Percentiles rank a stretch among this genome's conserved stretches.
Conservation (phyloP, 1,284 basidiomycete species). For the Termitomyces sp. region DNA sequence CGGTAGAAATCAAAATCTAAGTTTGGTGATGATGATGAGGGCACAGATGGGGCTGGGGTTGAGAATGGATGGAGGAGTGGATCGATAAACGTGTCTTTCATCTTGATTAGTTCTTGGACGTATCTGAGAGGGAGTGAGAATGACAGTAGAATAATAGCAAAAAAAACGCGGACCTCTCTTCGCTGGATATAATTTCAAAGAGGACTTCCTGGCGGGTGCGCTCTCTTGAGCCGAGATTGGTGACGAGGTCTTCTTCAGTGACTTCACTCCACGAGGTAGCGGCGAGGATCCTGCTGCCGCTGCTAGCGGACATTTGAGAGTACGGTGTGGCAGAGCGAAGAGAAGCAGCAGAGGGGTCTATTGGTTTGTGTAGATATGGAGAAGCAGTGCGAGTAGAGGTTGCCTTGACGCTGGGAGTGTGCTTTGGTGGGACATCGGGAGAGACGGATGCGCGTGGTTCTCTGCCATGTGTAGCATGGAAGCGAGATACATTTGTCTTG, state of each 20-base stretch:
- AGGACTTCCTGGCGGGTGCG: constrained; percentile 95
- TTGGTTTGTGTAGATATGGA: too few relatives aligned
- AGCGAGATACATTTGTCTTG: constrained; percentile 70
- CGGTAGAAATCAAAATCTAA: constrained; percentile 65
- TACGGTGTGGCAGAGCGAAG: constrained; percentile 75
- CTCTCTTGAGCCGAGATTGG: constrained; percentile 88
- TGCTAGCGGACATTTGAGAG: constrained; percentile 66
- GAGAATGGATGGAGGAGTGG: constrained; percentile 83
- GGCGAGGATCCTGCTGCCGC: constrained; percentile 68
- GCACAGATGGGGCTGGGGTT: constrained; percentile 36
- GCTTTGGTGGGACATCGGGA: constrained; percentile 43
- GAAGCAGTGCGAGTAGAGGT: constrained; percentile 62
- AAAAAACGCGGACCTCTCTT: constrained; percentile 75
- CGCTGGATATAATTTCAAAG: constrained; percentile 96
- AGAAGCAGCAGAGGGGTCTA: constrained; percentile 56
- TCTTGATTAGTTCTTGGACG: constrained; percentile 82
- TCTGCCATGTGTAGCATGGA: constrained; percentile 65
- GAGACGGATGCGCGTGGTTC: constrained; percentile 67
- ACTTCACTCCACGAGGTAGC: constrained; percentile 93
- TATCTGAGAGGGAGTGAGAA: constrained; percentile 56
- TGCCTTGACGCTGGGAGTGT: constrained; percentile 40
- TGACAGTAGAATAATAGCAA: too few relatives aligned
- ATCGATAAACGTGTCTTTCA: constrained; percentile 91
- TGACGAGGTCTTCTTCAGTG: constrained; percentile 91
- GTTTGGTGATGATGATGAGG: constrained; percentile 48